Base-by-base conservation (phyloP, 2,329 filamentous ascomycete species). In the Fusarium papillatum region DNA sequence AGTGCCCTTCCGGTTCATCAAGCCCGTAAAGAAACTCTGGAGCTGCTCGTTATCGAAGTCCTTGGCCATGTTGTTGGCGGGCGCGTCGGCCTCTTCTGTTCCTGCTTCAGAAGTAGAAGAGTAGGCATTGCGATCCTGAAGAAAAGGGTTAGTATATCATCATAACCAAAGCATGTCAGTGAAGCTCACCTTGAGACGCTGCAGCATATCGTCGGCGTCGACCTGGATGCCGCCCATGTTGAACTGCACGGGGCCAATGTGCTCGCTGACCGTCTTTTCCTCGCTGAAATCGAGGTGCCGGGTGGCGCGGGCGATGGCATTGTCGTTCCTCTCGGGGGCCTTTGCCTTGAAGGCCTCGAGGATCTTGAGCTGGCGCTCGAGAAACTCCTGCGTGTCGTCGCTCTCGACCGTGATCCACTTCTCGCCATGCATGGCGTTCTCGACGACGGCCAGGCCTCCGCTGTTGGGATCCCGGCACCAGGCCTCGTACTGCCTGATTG, bases 161-260 rank as follows among this genome's bases (percentile, higher is more conserved):
- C 11, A 17, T 1, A 24, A 48, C 13, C 11, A 10, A 38, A 17
- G 9, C 22, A 9, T 19, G 7, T n/a, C n/a, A n/a, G 41, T 4
- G 17, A 19, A 22, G 31, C 85, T 80, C 85, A 96, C 95, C 91
- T 95, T 96, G 72, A 98, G 88, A 79, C 94, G 91, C 83, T 95
- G 94, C 69, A 98, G 86, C 94, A 97, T 97, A 80, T 98, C 95
- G 81, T 98, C 96, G 11, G 95, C 95, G 84, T 98, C 95, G 36
- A 98, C 95, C 82, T 98, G 95, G 74, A 99, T 98, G 65, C 97
- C 97, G 50, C 97, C 97, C 90, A 99, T 97, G 83, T 99, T 99
- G 86, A 98, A 98, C 81, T 98, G 95, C 75, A 98, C 95, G 1
- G 96, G 95, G 0, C 96, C 96, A 80, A 98, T 98, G 79, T 98